Evolutionary conservation across 2,329 filamentous ascomycete species (phyloP), one percentile per base, ranked within the genome.

Genomic region (Pseudocercospora fuligena): DNA sequence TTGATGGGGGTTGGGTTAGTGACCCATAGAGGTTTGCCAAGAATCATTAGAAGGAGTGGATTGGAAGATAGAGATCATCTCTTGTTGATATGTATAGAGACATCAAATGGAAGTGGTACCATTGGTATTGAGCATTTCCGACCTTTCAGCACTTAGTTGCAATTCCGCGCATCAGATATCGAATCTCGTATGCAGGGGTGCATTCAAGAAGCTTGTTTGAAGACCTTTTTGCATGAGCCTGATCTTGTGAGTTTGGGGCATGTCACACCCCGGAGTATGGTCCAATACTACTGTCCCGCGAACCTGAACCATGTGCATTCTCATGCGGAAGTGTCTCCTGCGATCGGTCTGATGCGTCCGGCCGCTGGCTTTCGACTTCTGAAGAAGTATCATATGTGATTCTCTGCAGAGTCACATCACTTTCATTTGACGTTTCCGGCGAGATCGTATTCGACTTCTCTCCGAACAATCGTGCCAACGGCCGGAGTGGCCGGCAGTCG

Each of bases 1-100:
- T 75, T 59, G 74, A 77, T 71, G 74, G 74, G 3, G 74, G 74
- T 9, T 76, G 73, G 74, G 70, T 75, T 19, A 56, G 66, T 3
- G 74, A 75, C 69, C 64, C 68, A 36, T 74, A 51, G 40, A 61
- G 12, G 11, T 36, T 12, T 33, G 31, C 31, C 12, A 2, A 33
- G 31, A 8, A 33, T 14, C 9, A 33, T 14, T 33, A 12, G 36
- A 2, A 40, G 6, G 2, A 40, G 16, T 40, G 4, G 14, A 3
- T 40, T 16, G 36, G 36, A n/a, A 40, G 14, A 40, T 40, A 40
- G 16, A n/a, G 16, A 40, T n/a, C 6, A 16, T 12, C 36, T 12
- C 2, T 40, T 40, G 36, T 40, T 40, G 36, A 40, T 40, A n/a
- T 40, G 36, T 40, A 40, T 40, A n/a, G 40, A 43, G 1, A 43